Base-by-base conservation (phyloP, 2,329 filamentous ascomycete species). In the Whalleya microplaca region DNA sequence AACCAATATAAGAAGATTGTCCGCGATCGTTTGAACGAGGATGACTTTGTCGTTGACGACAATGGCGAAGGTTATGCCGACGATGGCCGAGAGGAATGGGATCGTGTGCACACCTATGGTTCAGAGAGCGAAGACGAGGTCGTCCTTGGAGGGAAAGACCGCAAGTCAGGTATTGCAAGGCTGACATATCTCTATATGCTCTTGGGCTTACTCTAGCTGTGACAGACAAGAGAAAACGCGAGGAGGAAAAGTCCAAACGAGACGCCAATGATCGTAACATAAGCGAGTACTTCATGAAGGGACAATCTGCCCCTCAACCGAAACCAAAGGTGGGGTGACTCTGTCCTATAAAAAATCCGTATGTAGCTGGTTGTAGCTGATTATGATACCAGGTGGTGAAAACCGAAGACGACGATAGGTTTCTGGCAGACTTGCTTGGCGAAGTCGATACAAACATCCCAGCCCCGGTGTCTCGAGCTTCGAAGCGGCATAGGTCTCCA, bases 1-100 rank as follows among this genome's bases (percentile, higher is more conserved):
- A 94, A 95, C 69, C 90, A 91, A 49, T 99, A 99, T 81, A 97
- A 97, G 79, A 96, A 96, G 73, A 89, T 98, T 64, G 92, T 99
- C 14, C 86, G 95, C 42, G 86, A 89, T 53, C 88, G 95, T 45
- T 81, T 99, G 49, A 91, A 98, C 70, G 83, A 96, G 69, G 95
- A 99, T 68, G 95, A 99, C 76, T 99, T 99, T 69, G 94, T 99
- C 50, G 93, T 99, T 58, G 95, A 98, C 78, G 95, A 99, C 77
- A 96, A 97, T 78, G 94, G 94, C 69, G 92, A 94, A 72, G 94
- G 95, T 40, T 99, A 99, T 70, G 94, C 92, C 64, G 94, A 98
- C 72, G 95, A 98, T 71, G 95, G 95, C 58, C 88, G 95, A 53
- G 93, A 96, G 76, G 95, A 98, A 67, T 94, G 94, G 93, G 87